Evolutionary conservation across 2,329 filamentous ascomycete species (phyloP), one percentile per base, ranked within the genome.

Genomic region (Penicillium griseofulvum): DNA sequence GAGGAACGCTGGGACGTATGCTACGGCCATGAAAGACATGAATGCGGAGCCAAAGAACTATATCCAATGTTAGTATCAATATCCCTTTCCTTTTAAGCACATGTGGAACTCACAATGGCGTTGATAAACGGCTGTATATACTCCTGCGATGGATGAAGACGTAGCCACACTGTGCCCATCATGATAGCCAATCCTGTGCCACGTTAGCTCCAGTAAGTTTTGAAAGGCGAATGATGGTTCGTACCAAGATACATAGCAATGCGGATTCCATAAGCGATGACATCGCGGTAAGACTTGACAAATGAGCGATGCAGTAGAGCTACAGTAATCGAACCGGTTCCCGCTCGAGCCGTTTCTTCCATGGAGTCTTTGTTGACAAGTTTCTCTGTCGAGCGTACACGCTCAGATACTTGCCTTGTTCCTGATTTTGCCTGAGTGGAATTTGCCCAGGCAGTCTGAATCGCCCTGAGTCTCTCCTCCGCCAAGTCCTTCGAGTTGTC

Each of bases 131-230:
- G 85, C 65, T 90, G 87, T 63, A 96, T 93, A 55, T 88, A 87
- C 53, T 81, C 77, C 68, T 95, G 90, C 0, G 80, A 76, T 0
- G 87, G 80, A 4, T 81, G 75, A 3, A 96, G 79, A 6, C 90
- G 84, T 14, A 95, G 76, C 87, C 89, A 96, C 12, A 95, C 88
- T 0, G 91, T 95, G 5, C 91, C 90, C 87, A 93, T 91, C 83
- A 94, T 87, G 63, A 94, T 83, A 1, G 90, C 90, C 16, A 95
- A 79, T 0, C 84, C 83, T 72, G n/a, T 8, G 17, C 16, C 44
- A n/a, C 52, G 24, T 52, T 39, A 52, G 49, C 22, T 24, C 14
- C 9, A 28, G 31, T 44, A 16, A 12, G 46, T 28, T 57, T 61
- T 29, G 54, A 55, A 34, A 61, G 48, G n/a, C 48, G 52, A 9